Evolutionary conservation across 306 rosid species (phyloP).

Genomic region (Morella rubra): DNA sequence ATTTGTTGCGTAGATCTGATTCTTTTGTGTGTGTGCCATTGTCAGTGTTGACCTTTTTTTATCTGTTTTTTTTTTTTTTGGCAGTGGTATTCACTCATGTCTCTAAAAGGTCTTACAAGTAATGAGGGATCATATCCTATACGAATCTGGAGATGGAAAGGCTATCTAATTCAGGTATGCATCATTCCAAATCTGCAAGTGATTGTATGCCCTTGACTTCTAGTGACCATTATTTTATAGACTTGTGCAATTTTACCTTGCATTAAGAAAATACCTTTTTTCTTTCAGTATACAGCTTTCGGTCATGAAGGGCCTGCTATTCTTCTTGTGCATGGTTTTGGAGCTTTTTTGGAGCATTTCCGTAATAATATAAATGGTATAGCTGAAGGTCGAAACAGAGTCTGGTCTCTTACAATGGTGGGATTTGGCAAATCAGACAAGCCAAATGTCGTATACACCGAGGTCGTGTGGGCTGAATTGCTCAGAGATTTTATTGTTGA

Average conservation of each 20-base stretch:
- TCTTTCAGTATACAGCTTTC: conserved; percentile 61
- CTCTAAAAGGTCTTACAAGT: conserved; percentile 48
- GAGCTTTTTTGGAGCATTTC: conserved; percentile 83
- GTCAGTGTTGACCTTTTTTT: conserved; percentile 1
- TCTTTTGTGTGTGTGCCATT: neutral
- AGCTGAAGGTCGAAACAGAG: conserved; percentile 63
- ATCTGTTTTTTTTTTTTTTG: conserved; percentile 21
- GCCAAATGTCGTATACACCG: conserved; percentile 79
- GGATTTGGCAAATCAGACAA: conserved; percentile 92
- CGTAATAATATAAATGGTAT: conserved; percentile 66
- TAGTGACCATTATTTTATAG: neutral
- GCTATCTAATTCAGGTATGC: conserved; percentile 71
- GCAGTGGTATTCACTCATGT: conserved; percentile 87
- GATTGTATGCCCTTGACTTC: neutral
- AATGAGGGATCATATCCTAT: conserved; percentile 34
- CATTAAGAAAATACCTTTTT: conserved; percentile 26
- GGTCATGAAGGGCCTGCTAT: conserved; percentile 79
- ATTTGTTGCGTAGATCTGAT: too few species aligned
- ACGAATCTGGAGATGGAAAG: conserved; percentile 89
- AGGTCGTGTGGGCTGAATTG: conserved; percentile 81
- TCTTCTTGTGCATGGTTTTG: conserved; percentile 93
- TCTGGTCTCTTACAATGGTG: conserved; percentile 81
- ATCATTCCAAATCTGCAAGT: neutral
- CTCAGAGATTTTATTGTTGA: conserved; percentile 81
- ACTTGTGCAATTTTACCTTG: conserved; percentile 16